Evolutionary conservation across 306 rosid genomes (phyloP).

Genomic region (Rubus idaeus): DNA sequence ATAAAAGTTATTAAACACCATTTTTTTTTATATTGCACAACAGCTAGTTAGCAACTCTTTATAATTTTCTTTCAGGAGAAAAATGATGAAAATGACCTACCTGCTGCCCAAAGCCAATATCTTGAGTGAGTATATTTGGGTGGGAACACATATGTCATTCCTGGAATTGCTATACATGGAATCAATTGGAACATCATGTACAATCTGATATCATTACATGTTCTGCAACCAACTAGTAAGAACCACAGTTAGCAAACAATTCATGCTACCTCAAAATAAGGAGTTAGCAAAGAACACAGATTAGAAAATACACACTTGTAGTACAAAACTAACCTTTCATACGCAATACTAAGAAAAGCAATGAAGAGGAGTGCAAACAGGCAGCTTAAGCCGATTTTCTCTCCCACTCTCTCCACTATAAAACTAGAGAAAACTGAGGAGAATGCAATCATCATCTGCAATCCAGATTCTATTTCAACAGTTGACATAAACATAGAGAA

Average conservation of each 20-base stretch:
- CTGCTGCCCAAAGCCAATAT: conserved; percentile 62
- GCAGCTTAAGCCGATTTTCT: conserved; percentile 44
- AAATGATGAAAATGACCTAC: conserved; percentile 27
- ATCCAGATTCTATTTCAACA: conserved; percentile 21
- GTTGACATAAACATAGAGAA: background rate
- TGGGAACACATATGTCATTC: conserved; percentile 35
- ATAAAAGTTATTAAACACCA: background rate
- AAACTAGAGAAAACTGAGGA: conserved; percentile 60
- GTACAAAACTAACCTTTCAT: conserved; percentile 44
- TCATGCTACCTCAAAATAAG: conserved; percentile 19
- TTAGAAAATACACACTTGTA: background rate
- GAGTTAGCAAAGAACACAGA: conserved; percentile 5
- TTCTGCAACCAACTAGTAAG: conserved; percentile 51
- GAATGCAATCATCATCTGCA: conserved; percentile 66
- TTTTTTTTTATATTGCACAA: background rate
- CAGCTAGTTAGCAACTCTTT: background rate
- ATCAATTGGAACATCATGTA: conserved; percentile 57
- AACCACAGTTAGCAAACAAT: conserved; percentile 39
- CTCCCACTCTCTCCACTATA: conserved; percentile 56
- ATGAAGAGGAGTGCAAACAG: conserved; percentile 41
- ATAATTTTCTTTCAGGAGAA: background rate
- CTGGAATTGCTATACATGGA: conserved; percentile 55
- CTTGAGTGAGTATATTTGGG: conserved; percentile 61
- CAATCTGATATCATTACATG: conserved; percentile 50
- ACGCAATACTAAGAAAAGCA: conserved; percentile 41